Conservation (phyloP, 2,329 filamentous ascomycete species). For the Aureobasidium subglaciale region DNA sequence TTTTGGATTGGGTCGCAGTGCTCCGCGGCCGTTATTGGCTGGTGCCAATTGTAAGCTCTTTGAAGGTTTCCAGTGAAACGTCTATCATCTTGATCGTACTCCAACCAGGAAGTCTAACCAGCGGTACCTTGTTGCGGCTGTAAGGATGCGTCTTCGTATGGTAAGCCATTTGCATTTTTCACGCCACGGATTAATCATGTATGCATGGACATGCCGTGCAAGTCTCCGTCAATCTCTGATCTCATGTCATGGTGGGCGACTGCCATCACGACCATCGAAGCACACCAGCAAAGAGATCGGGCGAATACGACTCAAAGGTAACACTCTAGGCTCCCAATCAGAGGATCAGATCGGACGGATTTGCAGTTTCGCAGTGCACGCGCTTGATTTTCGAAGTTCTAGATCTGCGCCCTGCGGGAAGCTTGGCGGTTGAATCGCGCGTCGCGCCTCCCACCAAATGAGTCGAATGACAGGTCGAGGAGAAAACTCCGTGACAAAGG, state of each 20-base stretch:
- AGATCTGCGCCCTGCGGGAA: neutral
- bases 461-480: conserved; percentile 10
- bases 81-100: neutral
- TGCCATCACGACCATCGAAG: neutral
- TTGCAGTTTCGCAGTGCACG: neutral
- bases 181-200: neutral
- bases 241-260: neutral
- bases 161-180: neutral
- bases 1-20: neutral
- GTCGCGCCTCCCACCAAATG: neutral
- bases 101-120: neutral
- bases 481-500: neutral
- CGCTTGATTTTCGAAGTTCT: neutral
- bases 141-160: neutral
- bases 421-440: neutral
- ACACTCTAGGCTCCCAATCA: neutral
- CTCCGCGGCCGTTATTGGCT: neutral
- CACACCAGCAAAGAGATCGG: neutral
- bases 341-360: neutral
- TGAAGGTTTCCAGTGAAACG: neutral
- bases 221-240: neutral
- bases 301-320: neutral
- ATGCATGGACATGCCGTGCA: neutral
- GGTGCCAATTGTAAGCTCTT: neutral
- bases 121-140: too few species aligned